Percentiles rank a stretch among this genome's conserved stretches.
These are phyloP conservation scores for Tolypocladium endophyticum DNA, from an alignment of 2,329 filamentous ascomycete species.

Conservation along the genomic window DNA sequence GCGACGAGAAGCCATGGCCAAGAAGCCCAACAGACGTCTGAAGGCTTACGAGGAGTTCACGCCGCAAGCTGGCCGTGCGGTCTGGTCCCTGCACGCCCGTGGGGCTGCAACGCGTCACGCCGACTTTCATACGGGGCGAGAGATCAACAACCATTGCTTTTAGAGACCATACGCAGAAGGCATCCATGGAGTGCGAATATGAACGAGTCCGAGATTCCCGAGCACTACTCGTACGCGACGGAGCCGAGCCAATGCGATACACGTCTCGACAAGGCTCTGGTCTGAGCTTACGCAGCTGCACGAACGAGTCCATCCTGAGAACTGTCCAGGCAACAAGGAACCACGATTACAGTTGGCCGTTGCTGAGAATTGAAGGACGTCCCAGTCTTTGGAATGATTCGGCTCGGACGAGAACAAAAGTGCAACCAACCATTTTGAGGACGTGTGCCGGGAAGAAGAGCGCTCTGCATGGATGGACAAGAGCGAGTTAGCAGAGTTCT, in stretches of 20 bases:
- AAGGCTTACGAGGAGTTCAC: neutral
- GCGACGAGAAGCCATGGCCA: neutral
- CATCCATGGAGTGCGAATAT: neutral
- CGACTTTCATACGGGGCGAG: neutral
- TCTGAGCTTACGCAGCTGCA: neutral
- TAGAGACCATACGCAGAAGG: neutral
- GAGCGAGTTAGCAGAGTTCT: neutral
- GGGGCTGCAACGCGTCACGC: neutral
- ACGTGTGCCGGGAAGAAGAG: neutral
- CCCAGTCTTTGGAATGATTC: neutral
- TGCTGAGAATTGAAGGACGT: neutral
- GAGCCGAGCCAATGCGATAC: neutral
- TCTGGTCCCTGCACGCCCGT: neutral
- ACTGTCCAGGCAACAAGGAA: neutral
- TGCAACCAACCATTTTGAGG: neutral
- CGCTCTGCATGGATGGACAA: neutral
- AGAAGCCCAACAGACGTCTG: neutral
- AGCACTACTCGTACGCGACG: neutral
- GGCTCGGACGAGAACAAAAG: neutral
- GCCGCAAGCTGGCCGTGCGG: neutral
- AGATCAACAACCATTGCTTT: neutral
- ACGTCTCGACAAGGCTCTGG: neutral
- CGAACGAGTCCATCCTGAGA: neutral
- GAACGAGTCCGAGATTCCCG: neutral
- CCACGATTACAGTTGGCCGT: neutral